A percentile compares a stretch with the other conserved stretches of the same genome.
These are phyloP conservation scores for Suillus plorans DNA, from an alignment of 768 basidiomycete genomes.

Conservation along the genomic window DNA sequence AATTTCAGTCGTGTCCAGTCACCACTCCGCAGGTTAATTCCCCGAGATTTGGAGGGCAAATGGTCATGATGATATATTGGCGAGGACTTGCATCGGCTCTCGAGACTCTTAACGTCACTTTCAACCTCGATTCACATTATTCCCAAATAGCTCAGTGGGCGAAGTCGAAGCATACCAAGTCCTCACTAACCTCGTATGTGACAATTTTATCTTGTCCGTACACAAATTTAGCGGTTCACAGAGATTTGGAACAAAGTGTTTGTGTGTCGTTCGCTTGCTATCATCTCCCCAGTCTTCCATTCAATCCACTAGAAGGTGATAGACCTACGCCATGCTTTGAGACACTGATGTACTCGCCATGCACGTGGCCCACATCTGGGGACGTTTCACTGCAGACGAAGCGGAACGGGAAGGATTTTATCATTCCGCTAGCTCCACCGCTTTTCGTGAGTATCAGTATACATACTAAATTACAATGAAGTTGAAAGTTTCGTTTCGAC, in stretches of 20 bases:
- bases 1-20: not conserved
- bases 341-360: constrained; percentile 25
- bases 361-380: constrained; percentile 44
- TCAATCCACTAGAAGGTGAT: constrained; percentile 13
- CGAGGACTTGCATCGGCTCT: constrained; percentile 16
- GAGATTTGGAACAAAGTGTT: constrained; percentile 34
- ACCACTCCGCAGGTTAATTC: not conserved
- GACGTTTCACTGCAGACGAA: constrained; percentile 17
- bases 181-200: constrained; percentile 35
- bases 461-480: not conserved
- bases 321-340: constrained; percentile 14
- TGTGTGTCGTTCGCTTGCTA: constrained; percentile 51
- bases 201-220: not conserved
- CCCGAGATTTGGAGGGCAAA: constrained; percentile 17
- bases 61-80: constrained; percentile 16
- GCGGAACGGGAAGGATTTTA: constrained; percentile 7
- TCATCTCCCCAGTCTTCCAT: constrained; percentile 25
- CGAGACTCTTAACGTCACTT: constrained; percentile 18
- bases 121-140: constrained; percentile 30
- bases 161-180: constrained; percentile 29
- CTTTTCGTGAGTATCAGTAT: constrained; percentile 36
- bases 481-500: not conserved
- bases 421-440: constrained; percentile 29
- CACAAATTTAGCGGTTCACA: constrained; percentile 14
- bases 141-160: constrained; percentile 36